phyloP scores from a whole-genome alignment of 2,329 filamentous ascomycete genomes.

The Fusarium buharicum region DNA sequence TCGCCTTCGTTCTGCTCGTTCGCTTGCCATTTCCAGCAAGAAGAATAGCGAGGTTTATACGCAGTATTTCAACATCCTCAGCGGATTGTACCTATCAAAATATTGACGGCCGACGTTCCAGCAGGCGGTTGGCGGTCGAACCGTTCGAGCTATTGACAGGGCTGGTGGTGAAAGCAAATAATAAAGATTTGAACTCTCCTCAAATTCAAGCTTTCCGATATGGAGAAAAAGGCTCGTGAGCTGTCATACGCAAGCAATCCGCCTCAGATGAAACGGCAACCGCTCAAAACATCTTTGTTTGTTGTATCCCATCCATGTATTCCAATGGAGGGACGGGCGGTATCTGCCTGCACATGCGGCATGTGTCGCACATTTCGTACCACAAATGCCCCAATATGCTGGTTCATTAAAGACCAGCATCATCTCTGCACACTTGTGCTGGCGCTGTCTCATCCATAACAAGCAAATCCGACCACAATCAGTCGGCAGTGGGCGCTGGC shows the following conservation, averaged over 20 bases:
- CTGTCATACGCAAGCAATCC: slow-evolving; percentile 2
- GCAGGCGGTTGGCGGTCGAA: neutral
- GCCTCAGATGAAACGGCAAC: slow-evolving; percentile 5
- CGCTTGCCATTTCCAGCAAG: neutral
- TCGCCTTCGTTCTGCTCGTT: neutral
- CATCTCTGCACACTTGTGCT: slow-evolving; percentile 41
- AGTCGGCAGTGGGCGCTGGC: slow-evolving; percentile 25
- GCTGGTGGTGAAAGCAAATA: neutral
- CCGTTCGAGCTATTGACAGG: neutral
- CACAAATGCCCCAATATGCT: slow-evolving; percentile 29
- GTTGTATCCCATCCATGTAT: slow-evolving; percentile 17
- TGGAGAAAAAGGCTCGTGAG: neutral
- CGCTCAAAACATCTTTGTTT: slow-evolving; percentile 2
- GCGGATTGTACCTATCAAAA: neutral
- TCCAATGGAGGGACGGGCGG: slow-evolving; percentile 4
- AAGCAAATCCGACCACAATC: slow-evolving; percentile 26
- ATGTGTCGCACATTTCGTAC: slow-evolving; percentile 38
- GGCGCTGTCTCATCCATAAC: slow-evolving; percentile 37
- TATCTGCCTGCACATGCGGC: slow-evolving; percentile 12
- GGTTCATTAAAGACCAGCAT: slow-evolving; percentile 23
- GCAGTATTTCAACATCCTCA: neutral
- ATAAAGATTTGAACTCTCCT: neutral
- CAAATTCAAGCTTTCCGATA: neutral
- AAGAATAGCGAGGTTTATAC: neutral
- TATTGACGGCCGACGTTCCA: neutral